Evolutionary conservation across 129 eudicot genomes (phyloP), one percentile per base, ranked within the genome.

Genomic region (Helianthus tuberosus): DNA sequence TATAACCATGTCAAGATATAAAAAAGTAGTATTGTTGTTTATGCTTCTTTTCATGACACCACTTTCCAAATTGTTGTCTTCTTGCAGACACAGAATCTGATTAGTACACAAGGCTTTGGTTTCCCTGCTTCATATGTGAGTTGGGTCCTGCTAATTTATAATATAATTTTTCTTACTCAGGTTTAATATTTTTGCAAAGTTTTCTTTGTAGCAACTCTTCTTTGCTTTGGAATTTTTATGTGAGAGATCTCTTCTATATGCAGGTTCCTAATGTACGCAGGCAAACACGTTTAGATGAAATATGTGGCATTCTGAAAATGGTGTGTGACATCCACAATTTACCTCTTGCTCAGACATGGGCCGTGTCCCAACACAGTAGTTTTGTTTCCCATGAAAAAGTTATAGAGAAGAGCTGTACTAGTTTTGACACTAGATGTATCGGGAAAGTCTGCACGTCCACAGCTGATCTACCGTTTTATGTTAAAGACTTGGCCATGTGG

Each of bases 311-410:
- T 47, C 11, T 67, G n/a, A 25, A 67, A 67, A 8, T 0, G 3
- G 57, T 23, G 43, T 67, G 58, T 13, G 23, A 3, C 6, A 47
- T 12, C 35, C 43, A 67, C 46, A 6, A 1, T 3, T 66, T 41
- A 66, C 71, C 53, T 66, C 71, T 66, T 17, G 52, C 71, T 17
- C 71, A 66, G 71, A 39, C 52, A 44, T 66, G 71, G 71, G 71
- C 36, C 44, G 20, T 3, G 9, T 41, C 71, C n/a, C 15, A 51
- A 17, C 46, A 10, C 13, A 66, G 53, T 20, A 66, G 54, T 43
- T 43, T 66, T 66, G 39, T 11, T 43, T 20, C 53, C 16, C 32
- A 41, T 66, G 5, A 66, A 6, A n/a, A 66, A 5, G 14, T 66
- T 17, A 6, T 43, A 3, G 1, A 2, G 10, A 66, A 66, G 54